Percentiles rank a stretch among this genome's conserved stretches.
phyloP scores from a whole-genome alignment of 106 monocot genomes.

The Iris macrosiphon region DNA sequence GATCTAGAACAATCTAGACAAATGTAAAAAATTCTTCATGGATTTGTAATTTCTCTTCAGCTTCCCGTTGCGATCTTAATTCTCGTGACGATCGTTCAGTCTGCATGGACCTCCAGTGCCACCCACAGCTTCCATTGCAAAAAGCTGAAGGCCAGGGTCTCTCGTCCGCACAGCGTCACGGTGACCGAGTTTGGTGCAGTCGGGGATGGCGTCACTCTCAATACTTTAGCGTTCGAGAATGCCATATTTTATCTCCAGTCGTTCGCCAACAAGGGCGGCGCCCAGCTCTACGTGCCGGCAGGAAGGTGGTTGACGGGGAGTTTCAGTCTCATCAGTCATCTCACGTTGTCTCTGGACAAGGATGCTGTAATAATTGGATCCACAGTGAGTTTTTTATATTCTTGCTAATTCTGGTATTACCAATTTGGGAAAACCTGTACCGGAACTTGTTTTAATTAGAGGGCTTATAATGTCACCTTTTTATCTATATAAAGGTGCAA shows the following conservation, averaged over 20 bases:
- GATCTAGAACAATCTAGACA: no score
- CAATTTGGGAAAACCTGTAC: no score
- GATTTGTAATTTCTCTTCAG: constrained; percentile 29
- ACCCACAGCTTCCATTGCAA: constrained; percentile 16
- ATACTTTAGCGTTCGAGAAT: constrained; percentile 67
- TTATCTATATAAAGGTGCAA: no score
- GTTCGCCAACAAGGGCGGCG: constrained; percentile 58
- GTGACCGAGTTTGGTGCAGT: constrained; percentile 63
- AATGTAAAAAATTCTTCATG: no score
- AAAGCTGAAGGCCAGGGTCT: not conserved
- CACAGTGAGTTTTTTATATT: constrained; percentile 23
- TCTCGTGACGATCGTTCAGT: constrained; percentile 1
- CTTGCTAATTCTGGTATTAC: no score
- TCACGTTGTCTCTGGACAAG: constrained; percentile 55
- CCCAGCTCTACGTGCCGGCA: constrained; percentile 63
- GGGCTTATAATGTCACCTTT: no score
- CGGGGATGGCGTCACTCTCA: constrained; percentile 62
- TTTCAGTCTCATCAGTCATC: constrained; percentile 62
- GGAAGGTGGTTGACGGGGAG: constrained; percentile 66
- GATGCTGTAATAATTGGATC: constrained; percentile 65
- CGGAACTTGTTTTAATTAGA: no score
- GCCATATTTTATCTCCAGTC: constrained; percentile 61
- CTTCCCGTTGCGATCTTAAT: constrained; percentile 15
- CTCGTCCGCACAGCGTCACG: constrained; percentile 51
- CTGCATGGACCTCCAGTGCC: not conserved